These are phyloP conservation scores for Emericellopsis cladophorae DNA, from an alignment of 2,329 filamentous ascomycete species.

Conservation along the genomic window DNA sequence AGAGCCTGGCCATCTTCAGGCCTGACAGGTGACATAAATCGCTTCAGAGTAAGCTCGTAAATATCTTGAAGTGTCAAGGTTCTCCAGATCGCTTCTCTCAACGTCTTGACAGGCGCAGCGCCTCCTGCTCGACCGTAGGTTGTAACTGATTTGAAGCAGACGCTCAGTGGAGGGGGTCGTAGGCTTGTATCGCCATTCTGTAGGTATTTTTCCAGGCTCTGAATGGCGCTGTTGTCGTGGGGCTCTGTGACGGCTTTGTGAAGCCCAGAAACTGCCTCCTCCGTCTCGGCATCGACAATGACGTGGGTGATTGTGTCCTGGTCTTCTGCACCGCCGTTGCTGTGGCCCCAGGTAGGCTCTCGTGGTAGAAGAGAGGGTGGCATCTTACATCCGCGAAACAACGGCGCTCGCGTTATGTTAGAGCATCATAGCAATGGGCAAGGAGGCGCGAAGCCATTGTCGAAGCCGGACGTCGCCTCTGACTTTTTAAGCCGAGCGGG, in stretches of 20 bases:
- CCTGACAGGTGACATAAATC: constrained; percentile 1
- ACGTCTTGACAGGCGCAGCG: constrained; percentile 1
- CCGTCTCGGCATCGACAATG: neutral
- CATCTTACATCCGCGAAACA: too few species aligned
- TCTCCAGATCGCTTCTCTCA: constrained; percentile 5
- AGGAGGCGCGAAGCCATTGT: too few species aligned
- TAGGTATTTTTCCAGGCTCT: constrained; percentile 2
- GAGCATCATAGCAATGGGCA: too few species aligned
- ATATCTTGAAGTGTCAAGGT: constrained; percentile 5
- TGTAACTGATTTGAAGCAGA: constrained; percentile 4
- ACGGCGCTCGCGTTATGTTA: too few species aligned
- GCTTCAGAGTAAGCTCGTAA: constrained; percentile 5
- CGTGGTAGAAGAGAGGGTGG: too few species aligned
- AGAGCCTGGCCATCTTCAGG: constrained; percentile 4
- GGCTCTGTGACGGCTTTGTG: neutral
- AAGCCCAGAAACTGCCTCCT: neutral
- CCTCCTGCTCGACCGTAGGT: constrained; percentile 3
- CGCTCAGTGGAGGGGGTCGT: constrained; percentile 2
- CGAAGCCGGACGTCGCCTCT: neutral
- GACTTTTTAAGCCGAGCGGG: neutral
- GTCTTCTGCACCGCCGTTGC: too few species aligned
- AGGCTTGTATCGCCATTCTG: neutral
- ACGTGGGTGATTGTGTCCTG: neutral
- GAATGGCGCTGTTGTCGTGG: neutral
- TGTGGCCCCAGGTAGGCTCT: too few species aligned